These are phyloP conservation scores for Chaetoceros tenuissimus DNA, from an alignment of 108 stramenopile species.

Conservation along the genomic window DNA sequence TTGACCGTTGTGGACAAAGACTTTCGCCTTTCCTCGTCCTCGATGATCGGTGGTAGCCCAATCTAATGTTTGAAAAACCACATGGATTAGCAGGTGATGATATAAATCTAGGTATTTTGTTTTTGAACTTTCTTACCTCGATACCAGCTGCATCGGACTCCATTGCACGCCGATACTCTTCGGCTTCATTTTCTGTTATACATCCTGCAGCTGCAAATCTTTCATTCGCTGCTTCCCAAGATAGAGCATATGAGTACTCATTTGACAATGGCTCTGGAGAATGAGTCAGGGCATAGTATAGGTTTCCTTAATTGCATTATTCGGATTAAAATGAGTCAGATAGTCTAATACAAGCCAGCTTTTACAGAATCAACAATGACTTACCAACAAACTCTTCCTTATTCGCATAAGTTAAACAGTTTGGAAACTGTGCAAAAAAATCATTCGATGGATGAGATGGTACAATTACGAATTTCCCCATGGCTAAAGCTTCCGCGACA, in stretches of 20 bases:
- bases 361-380: conserved; percentile 4
- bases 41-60: conserved; percentile 55
- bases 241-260: conserved; percentile 47
- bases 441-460: conserved; percentile 72
- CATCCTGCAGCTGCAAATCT: conserved; percentile 63
- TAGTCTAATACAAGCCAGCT: background rate
- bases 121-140: conserved; percentile 34
- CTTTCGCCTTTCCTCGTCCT: conserved; percentile 41
- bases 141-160: conserved; percentile 47
- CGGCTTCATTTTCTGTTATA: conserved; percentile 55
- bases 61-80: conserved; percentile 22
- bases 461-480: conserved; percentile 86
- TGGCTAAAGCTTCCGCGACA: conserved; percentile 84
- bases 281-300: conserved; percentile 80
- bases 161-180: conserved; percentile 41
- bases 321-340: background rate
- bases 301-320: conserved; percentile 30
- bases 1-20: conserved; percentile 34
- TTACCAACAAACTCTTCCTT: conserved; percentile 75
- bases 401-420: conserved; percentile 71
- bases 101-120: background rate
- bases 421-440: conserved; percentile 81
- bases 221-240: conserved; percentile 85
- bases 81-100: background rate
- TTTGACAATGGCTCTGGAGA: conserved; percentile 67